A percentile compares a stretch with the other conserved stretches of the same genome.
phyloP scores from a whole-genome alignment of 1,139 yeast genomes.

The Sugiyamaella novakii region DNA sequence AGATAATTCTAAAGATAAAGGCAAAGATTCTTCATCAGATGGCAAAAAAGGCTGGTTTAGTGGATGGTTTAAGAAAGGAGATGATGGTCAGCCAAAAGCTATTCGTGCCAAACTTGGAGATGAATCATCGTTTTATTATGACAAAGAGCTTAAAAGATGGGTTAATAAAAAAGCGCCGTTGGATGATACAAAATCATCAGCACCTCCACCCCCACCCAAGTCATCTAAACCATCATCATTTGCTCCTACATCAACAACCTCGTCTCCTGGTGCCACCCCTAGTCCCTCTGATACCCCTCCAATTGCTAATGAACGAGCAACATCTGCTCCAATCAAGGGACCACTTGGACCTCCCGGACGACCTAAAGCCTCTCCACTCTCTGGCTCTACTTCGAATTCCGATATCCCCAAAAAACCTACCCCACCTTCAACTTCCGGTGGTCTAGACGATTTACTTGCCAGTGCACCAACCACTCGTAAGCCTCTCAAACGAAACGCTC shows the following conservation, averaged over 20 bases:
- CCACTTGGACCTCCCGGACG: constrained; percentile 12
- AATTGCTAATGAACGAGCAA: constrained; percentile 12
- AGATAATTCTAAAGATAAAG: constrained; percentile 27
- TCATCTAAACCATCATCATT: constrained; percentile 32
- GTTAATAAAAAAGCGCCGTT: constrained; percentile 71
- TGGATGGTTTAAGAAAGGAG: constrained; percentile 46
- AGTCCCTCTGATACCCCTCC: constrained; percentile 28
- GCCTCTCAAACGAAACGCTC: constrained; percentile 64
- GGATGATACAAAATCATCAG: constrained; percentile 61
- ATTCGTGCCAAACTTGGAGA: constrained; percentile 86
- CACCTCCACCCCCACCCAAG: constrained; percentile 79
- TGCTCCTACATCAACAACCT: constrained; percentile 34
- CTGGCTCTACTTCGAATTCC: constrained; percentile 13
- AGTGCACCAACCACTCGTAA: constrained; percentile 50
- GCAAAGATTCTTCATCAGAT: constrained; percentile 29
- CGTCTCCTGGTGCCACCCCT: constrained; percentile 32
- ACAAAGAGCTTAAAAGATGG: constrained; percentile 86
- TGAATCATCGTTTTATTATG: constrained; percentile 71
- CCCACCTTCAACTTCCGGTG: constrained; percentile 42
- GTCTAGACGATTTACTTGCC: constrained; percentile 69
- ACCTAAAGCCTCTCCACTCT: constrained; percentile 8
- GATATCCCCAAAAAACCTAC: constrained; percentile 15
- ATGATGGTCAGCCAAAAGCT: constrained; percentile 69
- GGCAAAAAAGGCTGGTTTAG: constrained; percentile 52
- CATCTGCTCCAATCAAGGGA: constrained; percentile 8